Conservation (phyloP, 2,329 filamentous ascomycete species). For the Rhinocladiella mackenziei region DNA sequence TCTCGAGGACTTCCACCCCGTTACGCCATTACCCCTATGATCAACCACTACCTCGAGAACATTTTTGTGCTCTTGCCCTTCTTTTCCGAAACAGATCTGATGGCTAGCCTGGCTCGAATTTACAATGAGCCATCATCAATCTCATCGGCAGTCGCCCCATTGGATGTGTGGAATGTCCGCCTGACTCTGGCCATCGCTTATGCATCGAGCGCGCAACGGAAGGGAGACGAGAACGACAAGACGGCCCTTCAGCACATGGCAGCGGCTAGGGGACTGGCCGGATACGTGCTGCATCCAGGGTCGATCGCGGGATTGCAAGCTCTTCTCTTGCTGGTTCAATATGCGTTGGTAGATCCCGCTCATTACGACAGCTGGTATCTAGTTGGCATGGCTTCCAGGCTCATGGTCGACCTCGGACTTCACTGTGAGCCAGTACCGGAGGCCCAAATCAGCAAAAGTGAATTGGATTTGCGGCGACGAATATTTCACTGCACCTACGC, state of each 20-base stretch:
- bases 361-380: conserved; percentile 94
- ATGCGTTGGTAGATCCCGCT: conserved; percentile 81
- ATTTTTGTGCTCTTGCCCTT: conserved; percentile 76
- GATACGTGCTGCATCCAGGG: conserved; percentile 79
- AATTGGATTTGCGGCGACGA: conserved; percentile 71
- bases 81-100: conserved; percentile 74
- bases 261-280: conserved; percentile 70
- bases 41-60: conserved; percentile 81
- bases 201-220: conserved; percentile 64
- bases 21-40: conserved; percentile 62
- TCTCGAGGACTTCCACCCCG: conserved; percentile 65
- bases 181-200: conserved; percentile 85
- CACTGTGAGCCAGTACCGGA: conserved; percentile 83
- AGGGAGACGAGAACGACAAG: conserved; percentile 60
- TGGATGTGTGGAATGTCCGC: conserved; percentile 81
- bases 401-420: conserved; percentile 82
- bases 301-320: conserved; percentile 83
- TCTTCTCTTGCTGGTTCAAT: conserved; percentile 78
- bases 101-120: conserved; percentile 73
- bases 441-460: conserved; percentile 61
- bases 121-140: conserved; percentile 55
- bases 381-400: conserved; percentile 82
- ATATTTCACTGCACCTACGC: conserved; percentile 90
- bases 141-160: conserved; percentile 43
- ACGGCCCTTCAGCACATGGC: conserved; percentile 58